A percentile compares a stretch with the other conserved stretches of the same genome.
Conservation (phyloP, 2,329 filamentous ascomycete species). For the Hypoxylon sp. region DNA sequence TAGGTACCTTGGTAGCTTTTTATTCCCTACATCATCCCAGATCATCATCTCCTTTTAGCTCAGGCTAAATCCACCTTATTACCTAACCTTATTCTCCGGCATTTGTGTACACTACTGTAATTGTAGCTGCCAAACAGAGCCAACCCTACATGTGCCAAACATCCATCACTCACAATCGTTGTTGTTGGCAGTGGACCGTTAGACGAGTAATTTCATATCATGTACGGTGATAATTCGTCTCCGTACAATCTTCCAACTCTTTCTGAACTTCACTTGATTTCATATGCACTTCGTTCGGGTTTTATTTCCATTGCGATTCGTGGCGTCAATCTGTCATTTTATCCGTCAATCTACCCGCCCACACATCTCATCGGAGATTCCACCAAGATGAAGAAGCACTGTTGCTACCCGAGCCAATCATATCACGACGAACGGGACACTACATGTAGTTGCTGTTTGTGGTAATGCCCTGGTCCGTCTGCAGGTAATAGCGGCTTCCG, state of each 20-base stretch:
- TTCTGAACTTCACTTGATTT: not conserved
- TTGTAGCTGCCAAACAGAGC: not conserved
- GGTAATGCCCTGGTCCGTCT: slow-evolving; percentile 25
- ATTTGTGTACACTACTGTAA: slow-evolving; percentile 2
- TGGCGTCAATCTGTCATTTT: slow-evolving; percentile 28
- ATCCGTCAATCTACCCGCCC: slow-evolving; percentile 29
- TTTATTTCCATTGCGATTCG: slow-evolving; percentile 3
- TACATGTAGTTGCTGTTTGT: slow-evolving; percentile 5
- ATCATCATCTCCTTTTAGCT: slow-evolving; percentile 1
- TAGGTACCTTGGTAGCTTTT: not conserved
- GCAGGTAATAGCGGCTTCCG: not conserved
- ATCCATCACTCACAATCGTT: not conserved
- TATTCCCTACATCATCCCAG: too few relatives aligned
- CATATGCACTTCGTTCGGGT: not conserved
- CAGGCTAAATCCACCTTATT: slow-evolving; percentile 21
- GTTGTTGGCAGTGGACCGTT: not conserved
- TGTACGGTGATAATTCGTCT: not conserved
- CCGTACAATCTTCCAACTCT: not conserved
- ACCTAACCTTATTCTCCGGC: slow-evolving; percentile 9
- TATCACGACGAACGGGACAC: not conserved
- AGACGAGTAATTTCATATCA: not conserved
- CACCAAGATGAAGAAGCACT: slow-evolving; percentile 7
- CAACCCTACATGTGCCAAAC: not conserved
- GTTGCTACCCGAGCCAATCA: slow-evolving; percentile 18
- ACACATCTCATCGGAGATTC: slow-evolving; percentile 25